Percentiles rank a stretch among this genome's conserved stretches.
These are phyloP conservation scores for Phytophthora pini DNA, from an alignment of 352 stramenopile genomes.

Conservation along the genomic window DNA sequence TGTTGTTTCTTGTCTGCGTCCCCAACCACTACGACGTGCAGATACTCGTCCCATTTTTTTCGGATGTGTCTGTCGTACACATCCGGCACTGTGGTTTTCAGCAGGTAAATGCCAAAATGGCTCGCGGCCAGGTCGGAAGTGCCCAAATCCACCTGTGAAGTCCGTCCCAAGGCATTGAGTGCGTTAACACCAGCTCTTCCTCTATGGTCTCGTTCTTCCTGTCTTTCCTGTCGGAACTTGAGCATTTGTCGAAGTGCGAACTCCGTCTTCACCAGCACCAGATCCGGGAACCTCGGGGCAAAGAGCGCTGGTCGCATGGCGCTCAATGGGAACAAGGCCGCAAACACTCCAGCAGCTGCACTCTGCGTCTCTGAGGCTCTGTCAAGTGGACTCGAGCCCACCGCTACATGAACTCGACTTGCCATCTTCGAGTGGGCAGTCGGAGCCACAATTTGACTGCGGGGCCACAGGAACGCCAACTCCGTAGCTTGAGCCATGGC, in stretches of 20 bases:
- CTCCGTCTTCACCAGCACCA: slow-evolving; percentile 72
- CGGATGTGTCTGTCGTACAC: slow-evolving; percentile 62
- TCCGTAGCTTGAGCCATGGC: slow-evolving; percentile 40
- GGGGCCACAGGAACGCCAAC: slow-evolving; percentile 63
- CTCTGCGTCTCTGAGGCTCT: slow-evolving; percentile 14
- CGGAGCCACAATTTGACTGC: slow-evolving; percentile 53
- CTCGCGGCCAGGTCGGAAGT: slow-evolving; percentile 42
- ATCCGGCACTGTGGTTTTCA: slow-evolving; percentile 66
- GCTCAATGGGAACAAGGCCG: slow-evolving; percentile 39
- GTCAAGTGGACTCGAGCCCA: slow-evolving; percentile 37
- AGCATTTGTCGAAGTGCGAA: slow-evolving; percentile 65
- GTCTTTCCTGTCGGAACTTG: slow-evolving; percentile 55
- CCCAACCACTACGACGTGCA: slow-evolving; percentile 67
- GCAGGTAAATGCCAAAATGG: slow-evolving; percentile 67
- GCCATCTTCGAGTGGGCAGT: slow-evolving; percentile 37
- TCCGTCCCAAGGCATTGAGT: slow-evolving; percentile 19
- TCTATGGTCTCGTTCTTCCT: slow-evolving; percentile 54
- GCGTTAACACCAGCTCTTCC: slow-evolving; percentile 24
- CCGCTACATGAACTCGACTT: slow-evolving; percentile 52
- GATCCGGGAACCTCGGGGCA: slow-evolving; percentile 53
- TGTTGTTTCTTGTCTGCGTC: slow-evolving; percentile 65
- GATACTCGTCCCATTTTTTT: slow-evolving; percentile 79
- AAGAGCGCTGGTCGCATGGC: slow-evolving; percentile 48
- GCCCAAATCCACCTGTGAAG: slow-evolving; percentile 13
- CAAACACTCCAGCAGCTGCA: slow-evolving; percentile 41